Percentiles rank a stretch among this genome's conserved stretches.
phyloP scores from a whole-genome alignment of 1,284 basidiomycete genomes.

The Earliella scabrosa region DNA sequence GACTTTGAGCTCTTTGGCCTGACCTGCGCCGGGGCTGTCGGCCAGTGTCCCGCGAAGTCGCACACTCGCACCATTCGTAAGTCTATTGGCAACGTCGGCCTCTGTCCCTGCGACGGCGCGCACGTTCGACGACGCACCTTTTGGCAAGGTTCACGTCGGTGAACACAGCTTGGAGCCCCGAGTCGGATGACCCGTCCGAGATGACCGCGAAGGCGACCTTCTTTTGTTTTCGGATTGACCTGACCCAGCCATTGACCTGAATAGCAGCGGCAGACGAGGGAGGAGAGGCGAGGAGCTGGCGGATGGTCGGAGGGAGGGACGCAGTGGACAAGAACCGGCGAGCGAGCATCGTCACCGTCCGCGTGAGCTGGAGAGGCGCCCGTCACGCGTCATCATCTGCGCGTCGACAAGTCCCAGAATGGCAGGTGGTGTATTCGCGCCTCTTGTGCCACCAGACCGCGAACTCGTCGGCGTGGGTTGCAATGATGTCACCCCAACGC shows the following conservation, averaged over 20 bases:
- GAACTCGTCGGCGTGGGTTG: background rate
- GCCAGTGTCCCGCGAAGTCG: constrained; percentile 68
- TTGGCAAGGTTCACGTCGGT: constrained; percentile 47
- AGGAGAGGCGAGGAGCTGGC: constrained; percentile 51
- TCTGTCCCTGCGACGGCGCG: background rate
- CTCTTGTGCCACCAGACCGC: background rate
- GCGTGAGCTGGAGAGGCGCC: constrained; percentile 5
- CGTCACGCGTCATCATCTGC: constrained; percentile 9
- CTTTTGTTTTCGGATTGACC: constrained; percentile 85
- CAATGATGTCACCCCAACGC: constrained; percentile 16
- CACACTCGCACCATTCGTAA: constrained; percentile 79
- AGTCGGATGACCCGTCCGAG: constrained; percentile 76
- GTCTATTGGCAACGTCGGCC: constrained; percentile 33
- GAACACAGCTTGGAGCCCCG: constrained; percentile 82
- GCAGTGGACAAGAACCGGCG: constrained; percentile 32
- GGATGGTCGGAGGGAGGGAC: constrained; percentile 57
- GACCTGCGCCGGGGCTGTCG: constrained; percentile 69
- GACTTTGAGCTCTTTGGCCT: constrained; percentile 79
- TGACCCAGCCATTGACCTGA: constrained; percentile 79
- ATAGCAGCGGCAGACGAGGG: constrained; percentile 27
- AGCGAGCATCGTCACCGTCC: constrained; percentile 26
- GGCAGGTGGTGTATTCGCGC: constrained; percentile 20
- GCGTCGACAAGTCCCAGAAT: constrained; percentile 10
- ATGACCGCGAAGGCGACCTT: constrained; percentile 84
- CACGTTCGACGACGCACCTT: constrained; percentile 26